Percentiles rank a stretch among this genome's conserved stretches.
These are phyloP conservation scores for Dorcoceras hygrometricum DNA, from an alignment of 257 asterid species.

Conservation along the genomic window DNA sequence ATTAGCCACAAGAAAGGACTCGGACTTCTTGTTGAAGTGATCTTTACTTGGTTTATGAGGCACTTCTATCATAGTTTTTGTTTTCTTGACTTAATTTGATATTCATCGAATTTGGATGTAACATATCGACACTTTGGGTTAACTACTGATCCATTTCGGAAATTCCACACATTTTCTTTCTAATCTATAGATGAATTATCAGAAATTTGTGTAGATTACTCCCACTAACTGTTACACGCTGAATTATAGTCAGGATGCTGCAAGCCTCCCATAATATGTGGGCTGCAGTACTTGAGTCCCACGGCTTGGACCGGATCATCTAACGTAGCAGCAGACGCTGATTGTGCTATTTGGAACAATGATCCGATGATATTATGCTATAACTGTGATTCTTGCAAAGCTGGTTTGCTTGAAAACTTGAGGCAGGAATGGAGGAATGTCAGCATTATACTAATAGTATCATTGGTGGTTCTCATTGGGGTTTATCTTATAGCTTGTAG, in stretches of 20 bases:
- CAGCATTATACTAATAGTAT: conserved; percentile 62
- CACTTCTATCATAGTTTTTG: too few species aligned
- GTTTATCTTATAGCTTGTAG: conserved; percentile 75
- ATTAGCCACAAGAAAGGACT: background rate
- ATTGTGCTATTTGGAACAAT: conserved; percentile 73
- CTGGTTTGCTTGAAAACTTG: conserved; percentile 75
- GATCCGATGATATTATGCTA: conserved; percentile 69
- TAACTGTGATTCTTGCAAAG: conserved; percentile 75
- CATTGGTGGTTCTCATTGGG: conserved; percentile 64
- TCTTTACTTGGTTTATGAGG: background rate
- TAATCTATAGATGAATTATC: too few species aligned
- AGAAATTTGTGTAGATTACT: background rate
- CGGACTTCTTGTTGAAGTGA: too few species aligned
- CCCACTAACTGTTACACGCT: background rate
- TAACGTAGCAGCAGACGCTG: conserved; percentile 45
- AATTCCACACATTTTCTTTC: too few species aligned
- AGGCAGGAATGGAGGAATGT: conserved; percentile 78
- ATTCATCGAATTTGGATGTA: too few species aligned
- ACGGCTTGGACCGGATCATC: conserved; percentile 60
- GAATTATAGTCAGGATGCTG: conserved; percentile 79
- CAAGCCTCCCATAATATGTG: conserved; percentile 77
- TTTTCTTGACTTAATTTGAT: too few species aligned
- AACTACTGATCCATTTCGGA: too few species aligned
- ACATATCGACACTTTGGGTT: too few species aligned
- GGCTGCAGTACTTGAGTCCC: conserved; percentile 59